Conservation (phyloP, 331 rosid genomes). For the Quercus lobata region DNA sequence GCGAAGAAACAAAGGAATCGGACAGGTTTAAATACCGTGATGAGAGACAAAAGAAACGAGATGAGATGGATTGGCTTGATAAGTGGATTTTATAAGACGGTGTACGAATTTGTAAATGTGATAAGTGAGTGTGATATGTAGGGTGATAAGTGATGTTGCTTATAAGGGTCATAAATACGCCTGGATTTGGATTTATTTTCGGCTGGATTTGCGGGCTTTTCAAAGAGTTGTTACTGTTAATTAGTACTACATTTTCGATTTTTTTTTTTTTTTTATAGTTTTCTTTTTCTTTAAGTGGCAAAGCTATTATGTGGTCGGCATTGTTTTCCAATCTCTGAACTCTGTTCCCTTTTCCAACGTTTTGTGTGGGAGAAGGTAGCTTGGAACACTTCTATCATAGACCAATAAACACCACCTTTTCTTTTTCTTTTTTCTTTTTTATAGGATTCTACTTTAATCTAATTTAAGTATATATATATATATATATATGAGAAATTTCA, state of each 20-base stretch:
- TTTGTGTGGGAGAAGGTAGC: too few relatives aligned
- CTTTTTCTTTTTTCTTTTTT: too few relatives aligned
- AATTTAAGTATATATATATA: rapidly evolving
- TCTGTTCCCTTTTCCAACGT: too few relatives aligned
- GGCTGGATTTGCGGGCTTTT: conserved; percentile 34
- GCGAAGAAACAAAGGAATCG: conserved; percentile 67
- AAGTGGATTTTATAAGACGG: rapidly evolving
- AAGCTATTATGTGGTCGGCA: neutral
- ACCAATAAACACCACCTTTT: too few relatives aligned
- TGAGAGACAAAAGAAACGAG: conserved; percentile 67
- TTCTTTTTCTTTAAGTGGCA: neutral
- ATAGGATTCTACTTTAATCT: rapidly evolving
- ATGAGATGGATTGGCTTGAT: conserved; percentile 44
- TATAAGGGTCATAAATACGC: conserved; percentile 31
- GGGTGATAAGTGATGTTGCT: neutral
- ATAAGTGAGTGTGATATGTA: rapidly evolving
- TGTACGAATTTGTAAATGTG: neutral
- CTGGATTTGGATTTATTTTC: conserved; percentile 44
- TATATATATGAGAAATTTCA: too few relatives aligned
- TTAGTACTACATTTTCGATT: neutral
- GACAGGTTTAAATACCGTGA: conserved; percentile 87
- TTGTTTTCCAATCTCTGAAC: too few relatives aligned
- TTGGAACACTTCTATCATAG: too few relatives aligned
- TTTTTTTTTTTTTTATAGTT: neutral
- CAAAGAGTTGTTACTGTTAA: neutral